Percentiles rank a stretch among this genome's conserved stretches.
These are phyloP conservation scores for Barbarea vulgaris DNA, from an alignment of 345 rosid genomes.

Conservation along the genomic window DNA sequence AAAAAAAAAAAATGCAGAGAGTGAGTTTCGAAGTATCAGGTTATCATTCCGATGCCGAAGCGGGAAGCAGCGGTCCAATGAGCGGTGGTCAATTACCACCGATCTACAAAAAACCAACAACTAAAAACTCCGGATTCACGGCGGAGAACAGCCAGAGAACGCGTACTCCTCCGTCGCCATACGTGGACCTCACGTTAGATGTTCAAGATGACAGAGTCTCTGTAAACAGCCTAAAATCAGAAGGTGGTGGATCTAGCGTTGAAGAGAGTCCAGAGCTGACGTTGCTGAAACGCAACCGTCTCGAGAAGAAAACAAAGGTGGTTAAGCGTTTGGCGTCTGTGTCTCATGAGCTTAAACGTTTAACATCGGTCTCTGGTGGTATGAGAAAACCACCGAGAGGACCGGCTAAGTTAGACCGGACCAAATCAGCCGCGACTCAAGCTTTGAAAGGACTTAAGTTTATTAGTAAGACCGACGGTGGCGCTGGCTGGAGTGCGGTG, in stretches of 20 bases:
- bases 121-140: constrained; percentile 41
- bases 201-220: constrained; percentile 47
- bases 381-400: constrained; percentile 38
- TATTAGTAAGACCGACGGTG: constrained; percentile 69
- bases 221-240: constrained; percentile 43
- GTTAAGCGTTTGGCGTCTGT: constrained; percentile 60
- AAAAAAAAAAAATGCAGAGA: constrained; percentile 41
- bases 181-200: constrained; percentile 48
- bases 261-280: constrained; percentile 50
- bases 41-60: constrained; percentile 51
- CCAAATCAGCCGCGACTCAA: constrained; percentile 61
- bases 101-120: constrained; percentile 46
- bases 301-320: constrained; percentile 53
- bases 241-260: constrained; percentile 40
- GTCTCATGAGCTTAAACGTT: constrained; percentile 61
- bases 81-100: constrained; percentile 56
- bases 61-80: constrained; percentile 47
- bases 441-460: constrained; percentile 80
- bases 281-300: constrained; percentile 50
- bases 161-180: constrained; percentile 3
- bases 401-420: constrained; percentile 58
- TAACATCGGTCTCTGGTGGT: constrained; percentile 52
- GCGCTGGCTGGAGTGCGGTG: constrained; percentile 67
- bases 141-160: constrained; percentile 33
- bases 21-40: constrained; percentile 45